These are phyloP conservation scores for Thalassiosira mediterranea DNA, from an alignment of 352 stramenopile species.

Conservation along the genomic window DNA sequence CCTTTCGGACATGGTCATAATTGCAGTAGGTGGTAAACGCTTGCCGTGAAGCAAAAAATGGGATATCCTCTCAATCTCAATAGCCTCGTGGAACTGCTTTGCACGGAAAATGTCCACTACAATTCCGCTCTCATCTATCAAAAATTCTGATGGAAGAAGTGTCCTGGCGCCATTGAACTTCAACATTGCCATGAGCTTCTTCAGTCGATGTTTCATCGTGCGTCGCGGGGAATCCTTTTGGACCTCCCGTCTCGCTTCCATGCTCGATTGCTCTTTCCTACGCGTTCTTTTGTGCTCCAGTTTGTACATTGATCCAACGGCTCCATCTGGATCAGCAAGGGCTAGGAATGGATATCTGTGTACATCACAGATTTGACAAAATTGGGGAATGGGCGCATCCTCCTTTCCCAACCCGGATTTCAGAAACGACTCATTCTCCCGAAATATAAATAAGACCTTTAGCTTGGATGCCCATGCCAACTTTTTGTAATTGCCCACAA, in stretches of 20 bases:
- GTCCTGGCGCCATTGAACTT: no score
- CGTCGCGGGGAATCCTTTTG: no score
- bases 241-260: no score
- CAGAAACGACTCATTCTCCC: slow-evolving; percentile 5
- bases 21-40: no score
- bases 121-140: slow-evolving; percentile 39
- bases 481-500: slow-evolving; percentile 39
- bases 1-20: no score
- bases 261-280: no score
- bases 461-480: slow-evolving; percentile 26
- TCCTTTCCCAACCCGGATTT: slow-evolving; percentile 19
- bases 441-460: slow-evolving; percentile 27
- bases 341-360: slow-evolving; percentile 24
- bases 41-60: slow-evolving; percentile 20
- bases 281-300: slow-evolving; percentile 6
- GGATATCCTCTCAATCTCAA: slow-evolving; percentile 16
- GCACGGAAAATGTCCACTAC: slow-evolving; percentile 17
- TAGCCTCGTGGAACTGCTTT: neutral
- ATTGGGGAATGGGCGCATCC: slow-evolving; percentile 20
- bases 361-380: neutral
- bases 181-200: no score
- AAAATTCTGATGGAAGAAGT: slow-evolving; percentile 28
- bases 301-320: slow-evolving; percentile 5
- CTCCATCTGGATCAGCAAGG: slow-evolving; percentile 29
- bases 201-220: no score